These are phyloP conservation scores for Verticillium alfalfae DNA, from an alignment of 2,329 filamentous ascomycete genomes.

Conservation along the genomic window DNA sequence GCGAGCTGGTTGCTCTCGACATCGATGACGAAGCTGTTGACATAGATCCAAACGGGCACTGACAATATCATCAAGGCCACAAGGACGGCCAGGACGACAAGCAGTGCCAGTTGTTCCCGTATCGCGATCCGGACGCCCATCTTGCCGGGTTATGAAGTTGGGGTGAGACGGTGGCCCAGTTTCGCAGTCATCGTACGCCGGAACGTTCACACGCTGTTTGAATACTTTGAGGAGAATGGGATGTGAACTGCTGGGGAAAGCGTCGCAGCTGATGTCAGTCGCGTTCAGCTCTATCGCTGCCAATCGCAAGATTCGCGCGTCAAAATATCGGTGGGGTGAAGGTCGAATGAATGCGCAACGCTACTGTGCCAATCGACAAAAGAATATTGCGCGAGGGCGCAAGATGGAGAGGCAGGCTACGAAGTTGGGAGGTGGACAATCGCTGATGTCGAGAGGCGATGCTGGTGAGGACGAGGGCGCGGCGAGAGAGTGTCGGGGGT, in stretches of 20 bases:
- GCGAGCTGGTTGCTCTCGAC: constrained; percentile 58
- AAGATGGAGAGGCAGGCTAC: no score
- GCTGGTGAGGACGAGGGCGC: not conserved
- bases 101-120: constrained; percentile 74
- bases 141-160: constrained; percentile 7
- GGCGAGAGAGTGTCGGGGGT: not conserved
- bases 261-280: not conserved
- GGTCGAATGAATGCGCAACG: not conserved
- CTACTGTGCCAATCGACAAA: not conserved
- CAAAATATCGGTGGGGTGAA: not conserved
- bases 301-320: not conserved
- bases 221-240: not conserved
- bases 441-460: not conserved
- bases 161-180: constrained; percentile 5
- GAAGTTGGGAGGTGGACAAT: not conserved
- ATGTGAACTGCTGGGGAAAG: no score
- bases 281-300: not conserved
- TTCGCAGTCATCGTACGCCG: constrained; percentile 8
- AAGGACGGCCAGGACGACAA: constrained; percentile 72
- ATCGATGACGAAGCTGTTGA: constrained; percentile 46
- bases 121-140: constrained; percentile 74
- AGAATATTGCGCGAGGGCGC: not conserved
- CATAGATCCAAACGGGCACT: constrained; percentile 65
- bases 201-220: not conserved
- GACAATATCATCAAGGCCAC: constrained; percentile 72